These are phyloP conservation scores for Margaritispora aquatica DNA, from an alignment of 495 filamentous ascomycete species.

Conservation along the genomic window DNA sequence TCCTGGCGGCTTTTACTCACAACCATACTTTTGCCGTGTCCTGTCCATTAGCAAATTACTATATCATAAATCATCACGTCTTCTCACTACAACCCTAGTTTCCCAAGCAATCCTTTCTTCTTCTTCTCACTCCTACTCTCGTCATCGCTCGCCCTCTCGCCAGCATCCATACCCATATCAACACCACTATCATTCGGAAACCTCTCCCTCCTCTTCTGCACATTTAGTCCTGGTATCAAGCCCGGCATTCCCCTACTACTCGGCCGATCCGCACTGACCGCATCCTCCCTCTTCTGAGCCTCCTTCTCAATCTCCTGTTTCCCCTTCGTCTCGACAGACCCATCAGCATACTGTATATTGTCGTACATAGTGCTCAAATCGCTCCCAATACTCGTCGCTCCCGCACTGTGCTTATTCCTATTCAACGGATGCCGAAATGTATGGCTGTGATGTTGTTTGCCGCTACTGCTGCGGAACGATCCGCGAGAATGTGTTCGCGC, in stretches of 20 bases:
- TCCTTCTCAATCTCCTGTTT: not conserved
- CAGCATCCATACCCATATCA: not conserved
- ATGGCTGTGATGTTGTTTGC: not conserved
- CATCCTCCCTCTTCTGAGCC: not conserved
- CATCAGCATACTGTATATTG: constrained; percentile 14
- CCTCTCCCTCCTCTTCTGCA: not conserved
- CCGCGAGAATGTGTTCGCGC: not conserved
- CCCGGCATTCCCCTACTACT: not conserved
- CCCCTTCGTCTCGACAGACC: not conserved
- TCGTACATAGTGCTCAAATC: constrained; percentile 10
- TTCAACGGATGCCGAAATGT: not conserved
- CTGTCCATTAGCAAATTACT: too few species aligned
- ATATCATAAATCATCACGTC: not conserved
- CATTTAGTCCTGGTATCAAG: not conserved
- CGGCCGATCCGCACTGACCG: not conserved
- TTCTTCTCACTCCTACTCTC: not conserved
- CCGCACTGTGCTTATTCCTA: not conserved
- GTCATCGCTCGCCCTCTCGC: not conserved
- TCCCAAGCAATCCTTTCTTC: not conserved
- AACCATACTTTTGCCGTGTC: too few species aligned
- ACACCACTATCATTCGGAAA: not conserved
- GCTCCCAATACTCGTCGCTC: not conserved
- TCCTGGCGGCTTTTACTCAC: too few species aligned
- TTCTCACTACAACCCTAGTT: not conserved
- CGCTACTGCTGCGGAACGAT: constrained; percentile 1